A percentile compares a stretch with the other conserved stretches of the same genome.
These are phyloP conservation scores for Lactifluus piperatus DNA, from an alignment of 768 basidiomycete genomes.

Conservation along the genomic window DNA sequence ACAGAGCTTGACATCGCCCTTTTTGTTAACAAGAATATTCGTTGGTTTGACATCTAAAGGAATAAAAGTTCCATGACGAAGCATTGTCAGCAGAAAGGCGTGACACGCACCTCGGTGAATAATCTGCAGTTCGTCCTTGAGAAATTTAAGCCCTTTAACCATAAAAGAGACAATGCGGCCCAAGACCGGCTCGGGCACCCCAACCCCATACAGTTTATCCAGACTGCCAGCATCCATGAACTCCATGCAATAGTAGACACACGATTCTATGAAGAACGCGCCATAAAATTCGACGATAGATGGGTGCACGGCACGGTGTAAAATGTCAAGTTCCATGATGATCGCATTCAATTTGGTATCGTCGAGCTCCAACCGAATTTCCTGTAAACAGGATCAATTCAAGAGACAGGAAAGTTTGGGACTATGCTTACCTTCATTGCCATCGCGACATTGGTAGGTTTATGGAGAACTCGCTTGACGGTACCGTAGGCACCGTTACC, in stretches of 20 bases:
- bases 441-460: slow-evolving; percentile 92
- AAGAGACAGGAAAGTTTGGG: background rate
- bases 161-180: slow-evolving; percentile 73
- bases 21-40: slow-evolving; percentile 83
- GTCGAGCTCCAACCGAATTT: slow-evolving; percentile 95
- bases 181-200: slow-evolving; percentile 68
- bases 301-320: slow-evolving; percentile 85
- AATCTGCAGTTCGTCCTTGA: slow-evolving; percentile 91
- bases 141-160: slow-evolving; percentile 85
- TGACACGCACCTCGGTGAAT: slow-evolving; percentile 52
- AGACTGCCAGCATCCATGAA: slow-evolving; percentile 98
- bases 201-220: slow-evolving; percentile 57
- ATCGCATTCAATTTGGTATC: slow-evolving; percentile 90
- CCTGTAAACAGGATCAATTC: slow-evolving; percentile 39
- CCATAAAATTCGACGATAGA: slow-evolving; percentile 98
- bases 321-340: slow-evolving; percentile 97
- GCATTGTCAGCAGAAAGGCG: background rate
- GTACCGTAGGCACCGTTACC: slow-evolving; percentile 97
- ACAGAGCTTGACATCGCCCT: slow-evolving; percentile 88
- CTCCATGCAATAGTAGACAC: slow-evolving; percentile 99
- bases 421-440: slow-evolving; percentile 82
- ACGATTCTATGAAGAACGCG: slow-evolving; percentile 99
- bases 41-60: slow-evolving; percentile 82
- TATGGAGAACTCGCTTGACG: slow-evolving; percentile 91
- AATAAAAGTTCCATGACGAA: background rate